These are phyloP conservation scores for Aspergillus indologenus DNA, from an alignment of 495 filamentous ascomycete genomes.

Conservation along the genomic window DNA sequence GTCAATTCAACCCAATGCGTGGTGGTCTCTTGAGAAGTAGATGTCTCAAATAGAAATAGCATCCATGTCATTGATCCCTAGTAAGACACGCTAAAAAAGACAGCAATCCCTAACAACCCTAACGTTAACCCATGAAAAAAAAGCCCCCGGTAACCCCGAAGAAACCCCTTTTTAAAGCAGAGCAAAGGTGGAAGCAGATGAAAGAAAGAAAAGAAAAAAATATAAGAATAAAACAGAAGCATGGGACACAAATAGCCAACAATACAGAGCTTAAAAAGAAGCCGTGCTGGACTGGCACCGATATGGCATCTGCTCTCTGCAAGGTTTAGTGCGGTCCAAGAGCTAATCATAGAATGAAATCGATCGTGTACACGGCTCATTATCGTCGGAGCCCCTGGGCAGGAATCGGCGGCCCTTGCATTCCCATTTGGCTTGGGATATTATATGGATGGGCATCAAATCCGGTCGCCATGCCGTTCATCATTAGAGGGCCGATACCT, in stretches of 20 bases:
- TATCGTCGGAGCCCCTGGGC: slow-evolving; percentile 38
- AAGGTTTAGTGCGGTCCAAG: neutral
- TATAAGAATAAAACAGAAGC: neutral
- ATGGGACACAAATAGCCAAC: neutral
- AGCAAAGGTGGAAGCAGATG: neutral
- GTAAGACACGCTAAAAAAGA: neutral
- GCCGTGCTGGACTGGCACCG: neutral
- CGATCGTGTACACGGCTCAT: neutral
- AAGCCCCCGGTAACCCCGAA: neutral
- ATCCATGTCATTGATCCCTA: neutral
- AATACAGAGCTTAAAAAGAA: neutral
- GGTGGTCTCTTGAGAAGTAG: neutral
- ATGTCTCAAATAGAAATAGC: neutral
- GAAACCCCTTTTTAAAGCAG: neutral
- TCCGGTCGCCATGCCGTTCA: slow-evolving; percentile 52
- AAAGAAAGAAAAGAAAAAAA: neutral
- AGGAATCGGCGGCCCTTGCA: slow-evolving; percentile 41
- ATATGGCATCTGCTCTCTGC: neutral
- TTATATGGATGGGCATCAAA: slow-evolving; percentile 39
- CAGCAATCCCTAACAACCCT: neutral
- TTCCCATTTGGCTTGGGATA: slow-evolving; percentile 38
- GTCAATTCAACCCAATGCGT: neutral
- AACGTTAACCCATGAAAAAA: neutral
- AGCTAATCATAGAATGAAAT: neutral
- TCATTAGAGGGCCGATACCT: slow-evolving; percentile 65